Evolutionary conservation across 371 early-diverging fungal species (phyloP).

Genomic region (Coemansia sp.): DNA sequence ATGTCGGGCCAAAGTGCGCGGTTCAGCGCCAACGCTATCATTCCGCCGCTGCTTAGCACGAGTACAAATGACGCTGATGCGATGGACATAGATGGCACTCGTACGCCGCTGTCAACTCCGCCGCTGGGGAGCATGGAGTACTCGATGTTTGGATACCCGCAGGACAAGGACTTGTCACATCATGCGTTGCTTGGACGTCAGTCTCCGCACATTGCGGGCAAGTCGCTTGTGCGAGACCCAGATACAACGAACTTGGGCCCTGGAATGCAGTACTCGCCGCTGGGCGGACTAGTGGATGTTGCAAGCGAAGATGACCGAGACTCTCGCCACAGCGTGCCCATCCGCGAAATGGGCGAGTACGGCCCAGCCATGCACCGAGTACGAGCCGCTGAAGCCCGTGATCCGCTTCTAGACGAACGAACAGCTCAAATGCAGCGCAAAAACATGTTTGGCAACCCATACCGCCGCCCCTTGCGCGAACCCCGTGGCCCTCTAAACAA

Average conservation of each 20-base stretch:
- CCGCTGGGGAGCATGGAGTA: slow-evolving; percentile 47
- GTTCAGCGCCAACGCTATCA: slow-evolving; percentile 40
- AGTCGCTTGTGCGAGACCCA: not conserved
- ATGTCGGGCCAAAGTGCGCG: slow-evolving; percentile 30
- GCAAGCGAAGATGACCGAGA: slow-evolving; percentile 55
- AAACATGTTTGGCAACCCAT: slow-evolving; percentile 74
- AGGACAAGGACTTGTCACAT: not conserved
- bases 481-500: slow-evolving; percentile 42
- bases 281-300: slow-evolving; percentile 38
- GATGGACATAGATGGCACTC: slow-evolving; percentile 16
- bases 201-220: not conserved
- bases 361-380: slow-evolving; percentile 55
- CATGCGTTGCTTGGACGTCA: not conserved
- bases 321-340: slow-evolving; percentile 61
- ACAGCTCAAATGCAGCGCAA: slow-evolving; percentile 50
- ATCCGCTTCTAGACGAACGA: slow-evolving; percentile 66
- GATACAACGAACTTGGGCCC: slow-evolving; percentile 13
- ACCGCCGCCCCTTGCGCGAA: slow-evolving; percentile 48
- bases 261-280: slow-evolving; percentile 34
- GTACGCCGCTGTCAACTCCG: slow-evolving; percentile 13
- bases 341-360: slow-evolving; percentile 67
- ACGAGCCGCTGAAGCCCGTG: slow-evolving; percentile 56
- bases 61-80: not conserved
- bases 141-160: slow-evolving; percentile 27
- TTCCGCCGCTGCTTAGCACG: slow-evolving; percentile 21